Base-by-base conservation (phyloP, 805 yeast genomes). In the Ogataea angusta region DNA sequence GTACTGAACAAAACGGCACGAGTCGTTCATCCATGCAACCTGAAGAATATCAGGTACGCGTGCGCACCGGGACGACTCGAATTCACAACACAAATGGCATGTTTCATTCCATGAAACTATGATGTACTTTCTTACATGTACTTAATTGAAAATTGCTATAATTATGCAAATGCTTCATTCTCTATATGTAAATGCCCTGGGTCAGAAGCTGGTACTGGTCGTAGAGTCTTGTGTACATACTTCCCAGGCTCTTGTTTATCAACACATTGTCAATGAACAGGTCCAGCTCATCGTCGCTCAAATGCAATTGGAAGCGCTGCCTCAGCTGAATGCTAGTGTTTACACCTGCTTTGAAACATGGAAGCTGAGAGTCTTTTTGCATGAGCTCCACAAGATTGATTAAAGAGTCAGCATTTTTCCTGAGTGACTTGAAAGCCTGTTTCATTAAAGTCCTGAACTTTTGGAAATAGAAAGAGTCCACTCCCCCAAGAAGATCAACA, bases 181-280 rank as follows among this genome's bases (percentile, higher is more conserved):
- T 18, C 60, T 59, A 82, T 56, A 77, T 80, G 62, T 88, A 93
- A 19, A 93, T 93, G 31, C 99, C 99, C 66, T 93, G 99, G 0
- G 98, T 90, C 35, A 89, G 66, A 62, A 93, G 68, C 64, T 93
- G 99, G 68, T 85, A 93, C 60, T 91, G 98, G 60, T 93, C 99
- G 58, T 93, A 93, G 23, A 93, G 68, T 51, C 96, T 72, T 1
- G 99, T 93, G 66, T 89, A 93, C 49, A 86, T 75, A 56, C 93
- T 87, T 10, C 95, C 95, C 43, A 84, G 54, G 53, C 96, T 86
- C 63, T 85, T 90, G 27, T 78, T 85, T 21, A 93, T 82, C 52
- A 93, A 67, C 2, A 72, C 66, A 43, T 69, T 77, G 42, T 88
- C 98, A 13, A 93, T 96, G 61, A 84, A 90, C 1, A 67, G 66